phyloP scores from a whole-genome alignment of 257 asterid species.

The Primulina eburnea region DNA sequence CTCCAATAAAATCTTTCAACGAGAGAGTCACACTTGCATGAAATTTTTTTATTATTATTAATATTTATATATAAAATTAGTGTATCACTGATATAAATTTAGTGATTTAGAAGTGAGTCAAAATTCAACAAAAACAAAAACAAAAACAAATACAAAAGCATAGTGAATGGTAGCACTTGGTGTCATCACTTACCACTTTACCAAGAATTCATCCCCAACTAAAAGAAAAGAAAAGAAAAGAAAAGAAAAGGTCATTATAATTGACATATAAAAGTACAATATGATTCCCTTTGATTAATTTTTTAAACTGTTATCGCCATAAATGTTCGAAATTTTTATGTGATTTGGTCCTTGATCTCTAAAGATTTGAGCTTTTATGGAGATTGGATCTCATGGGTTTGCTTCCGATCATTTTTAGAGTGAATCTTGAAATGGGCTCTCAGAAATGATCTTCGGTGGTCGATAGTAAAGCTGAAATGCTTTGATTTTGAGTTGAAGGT shows the following conservation, averaged over 20 bases:
- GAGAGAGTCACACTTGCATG: no score
- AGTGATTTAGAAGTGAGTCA: no score
- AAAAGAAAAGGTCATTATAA: conserved; percentile 22
- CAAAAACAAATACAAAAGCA: conserved; percentile 35
- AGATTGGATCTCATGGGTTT: conserved; percentile 36
- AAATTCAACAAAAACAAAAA: no score
- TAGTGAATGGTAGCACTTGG: conserved; percentile 19
- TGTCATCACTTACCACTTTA: conserved; percentile 22
- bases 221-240: conserved; percentile 23
- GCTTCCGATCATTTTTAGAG: conserved; percentile 19
- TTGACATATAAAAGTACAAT: conserved; percentile 15
- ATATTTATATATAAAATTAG: no score
- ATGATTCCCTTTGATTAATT: conserved; percentile 25
- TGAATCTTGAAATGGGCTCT: conserved; percentile 28
- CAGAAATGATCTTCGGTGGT: conserved; percentile 5
- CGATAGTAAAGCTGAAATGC: conserved; percentile 25
- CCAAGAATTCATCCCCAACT: conserved; percentile 27
- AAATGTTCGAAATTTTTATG: conserved; percentile 18
- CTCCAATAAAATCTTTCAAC: no score
- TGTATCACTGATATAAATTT: no score
- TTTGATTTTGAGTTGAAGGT: conserved; percentile 27
- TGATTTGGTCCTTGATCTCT: conserved; percentile 11
- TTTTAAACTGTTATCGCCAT: conserved; percentile 29
- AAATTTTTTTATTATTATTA: no score
- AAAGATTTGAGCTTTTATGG: conserved; percentile 32